phyloP scores from a whole-genome alignment of 768 basidiomycete species.

The Psilocybe cyanescens region DNA sequence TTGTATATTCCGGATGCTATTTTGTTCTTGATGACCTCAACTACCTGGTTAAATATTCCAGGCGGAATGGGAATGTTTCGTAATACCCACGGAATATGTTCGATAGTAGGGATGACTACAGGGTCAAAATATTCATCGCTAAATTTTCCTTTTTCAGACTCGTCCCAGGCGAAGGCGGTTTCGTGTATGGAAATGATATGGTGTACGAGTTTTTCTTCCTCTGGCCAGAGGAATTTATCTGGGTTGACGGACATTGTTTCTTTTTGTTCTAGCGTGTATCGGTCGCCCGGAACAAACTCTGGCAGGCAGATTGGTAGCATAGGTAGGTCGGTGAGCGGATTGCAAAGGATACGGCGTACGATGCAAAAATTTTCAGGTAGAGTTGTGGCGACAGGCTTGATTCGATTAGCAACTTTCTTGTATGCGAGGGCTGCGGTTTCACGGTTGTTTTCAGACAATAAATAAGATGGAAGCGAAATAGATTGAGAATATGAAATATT shows the following conservation, averaged over 20 bases:
- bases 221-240: constrained; percentile 34
- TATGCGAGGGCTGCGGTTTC: constrained; percentile 22
- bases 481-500: not conserved
- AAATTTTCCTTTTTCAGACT: constrained; percentile 32
- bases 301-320: constrained; percentile 32
- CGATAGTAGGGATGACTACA: constrained; percentile 27
- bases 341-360: constrained; percentile 28
- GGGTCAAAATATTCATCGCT: constrained; percentile 27
- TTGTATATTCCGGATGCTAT: not conserved
- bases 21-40: constrained; percentile 2
- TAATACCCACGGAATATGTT: constrained; percentile 22
- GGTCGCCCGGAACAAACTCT: constrained; percentile 31
- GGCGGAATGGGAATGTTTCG: constrained; percentile 33
- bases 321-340: constrained; percentile 35
- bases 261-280: constrained; percentile 29
- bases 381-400: constrained; percentile 36
- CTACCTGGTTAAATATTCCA: constrained; percentile 27
- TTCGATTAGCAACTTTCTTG: constrained; percentile 33
- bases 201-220: constrained; percentile 38
- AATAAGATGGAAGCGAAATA: not conserved
- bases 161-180: constrained; percentile 29
- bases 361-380: constrained; percentile 37
- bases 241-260: constrained; percentile 28
- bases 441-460: not conserved
- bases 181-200: constrained; percentile 36